Conservation (phyloP, 2,329 filamentous ascomycete genomes). For the Neonectria magnoliae region DNA sequence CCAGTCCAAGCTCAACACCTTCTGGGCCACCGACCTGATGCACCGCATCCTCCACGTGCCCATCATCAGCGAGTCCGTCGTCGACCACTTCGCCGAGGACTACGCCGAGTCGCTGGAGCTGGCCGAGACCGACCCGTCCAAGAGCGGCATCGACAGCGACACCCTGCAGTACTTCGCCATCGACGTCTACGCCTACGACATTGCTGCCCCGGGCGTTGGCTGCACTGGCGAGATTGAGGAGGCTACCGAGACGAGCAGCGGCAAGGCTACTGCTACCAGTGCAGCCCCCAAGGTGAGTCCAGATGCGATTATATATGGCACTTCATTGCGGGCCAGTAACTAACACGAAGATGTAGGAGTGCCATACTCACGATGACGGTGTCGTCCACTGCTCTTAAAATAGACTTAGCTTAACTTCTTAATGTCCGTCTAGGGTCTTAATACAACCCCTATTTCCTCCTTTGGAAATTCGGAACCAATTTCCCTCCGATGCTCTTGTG, state of each 20-base stretch:
- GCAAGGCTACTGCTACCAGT: constrained; percentile 29
- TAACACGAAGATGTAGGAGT: constrained; percentile 62
- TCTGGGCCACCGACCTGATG: constrained; percentile 73
- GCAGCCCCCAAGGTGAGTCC: constrained; percentile 54
- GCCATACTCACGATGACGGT: constrained; percentile 55
- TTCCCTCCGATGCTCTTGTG: neutral
- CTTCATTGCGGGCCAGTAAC: constrained; percentile 61
- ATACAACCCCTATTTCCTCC: neutral
- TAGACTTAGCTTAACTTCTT: neutral
- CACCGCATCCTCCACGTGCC: constrained; percentile 74
- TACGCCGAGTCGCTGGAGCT: constrained; percentile 65
- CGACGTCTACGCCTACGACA: constrained; percentile 72
- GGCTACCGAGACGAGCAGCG: constrained; percentile 19
- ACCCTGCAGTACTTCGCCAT: constrained; percentile 75
- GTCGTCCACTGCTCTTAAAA: constrained; percentile 48
- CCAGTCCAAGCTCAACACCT: constrained; percentile 64
- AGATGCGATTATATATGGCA: constrained; percentile 1
- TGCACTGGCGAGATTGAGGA: constrained; percentile 60
- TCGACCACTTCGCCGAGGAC: constrained; percentile 71
- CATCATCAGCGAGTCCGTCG: constrained; percentile 64
- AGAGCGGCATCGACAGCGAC: constrained; percentile 67
- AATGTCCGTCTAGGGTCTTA: neutral
- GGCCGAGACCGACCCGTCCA: constrained; percentile 58
- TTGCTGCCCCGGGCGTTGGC: constrained; percentile 70
- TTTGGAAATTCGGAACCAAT: neutral